Evolutionary conservation across 345 rosid genomes (phyloP), one percentile per base, ranked within the genome.

Genomic region (Noccaea caerulescens): DNA sequence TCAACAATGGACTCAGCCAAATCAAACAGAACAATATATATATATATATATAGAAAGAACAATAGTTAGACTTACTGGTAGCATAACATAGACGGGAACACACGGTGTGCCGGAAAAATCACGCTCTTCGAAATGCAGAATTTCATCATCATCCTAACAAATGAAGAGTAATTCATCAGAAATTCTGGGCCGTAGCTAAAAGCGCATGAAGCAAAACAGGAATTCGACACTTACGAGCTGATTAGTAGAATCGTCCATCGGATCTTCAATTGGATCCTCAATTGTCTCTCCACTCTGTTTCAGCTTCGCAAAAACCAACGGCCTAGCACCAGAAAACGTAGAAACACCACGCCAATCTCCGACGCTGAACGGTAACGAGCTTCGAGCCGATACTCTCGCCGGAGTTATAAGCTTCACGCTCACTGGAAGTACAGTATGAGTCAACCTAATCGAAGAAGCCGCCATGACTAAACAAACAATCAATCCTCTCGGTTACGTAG

Each of bases 81-180:
- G 77, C 98, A 94, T 94, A 76, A 94, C 96, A 62, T 91, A 94
- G 8, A 89, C 92, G 0, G 99, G 99, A 79, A 94, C 85, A 72
- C 68, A 81, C 6, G 91, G 67, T 4, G 97, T 88, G 54, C 91
- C 98, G 5, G 87, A 30, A 83, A 88, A 89, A 82, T 94, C 93
- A 68, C 93, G 90, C 86, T 91, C 93, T 2, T 72, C 79, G 18
- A 77, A 33, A 66, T 71, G 77, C 25, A 78, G 42, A 54, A 55
- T 8, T 39, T 58, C 74, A 18, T 58, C 76, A 42, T 66, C 73
- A 76, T 50, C 75, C 85, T 81, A 63, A 37, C 7, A 51, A 75
- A 63, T 20, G 10, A 10, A 44, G 9, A 25, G 32, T 13, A 20
- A 8, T 43, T 43, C 30, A 69, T 57, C 38, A 57, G 39, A 16